Conservation (phyloP, 208 protist species). For the Acanthamoeba triangularis region DNA sequence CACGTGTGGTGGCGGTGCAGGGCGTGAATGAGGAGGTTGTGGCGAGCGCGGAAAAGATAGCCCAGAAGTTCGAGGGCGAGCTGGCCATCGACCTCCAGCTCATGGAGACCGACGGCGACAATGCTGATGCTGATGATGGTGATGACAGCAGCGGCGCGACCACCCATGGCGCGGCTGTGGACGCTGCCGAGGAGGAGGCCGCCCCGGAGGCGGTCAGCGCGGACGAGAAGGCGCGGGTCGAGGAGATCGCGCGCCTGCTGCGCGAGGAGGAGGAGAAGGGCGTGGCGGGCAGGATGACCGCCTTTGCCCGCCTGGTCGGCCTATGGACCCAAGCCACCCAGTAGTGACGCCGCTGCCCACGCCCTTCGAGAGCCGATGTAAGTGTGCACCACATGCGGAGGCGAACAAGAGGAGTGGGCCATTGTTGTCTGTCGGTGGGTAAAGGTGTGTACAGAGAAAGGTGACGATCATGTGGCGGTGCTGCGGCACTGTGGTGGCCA, state of each 20-base stretch:
- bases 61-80: constrained; percentile 35
- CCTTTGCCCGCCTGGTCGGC: constrained; percentile 8
- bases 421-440: too few species aligned
- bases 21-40: constrained; percentile 31
- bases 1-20: neutral
- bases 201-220: neutral
- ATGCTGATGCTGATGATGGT: neutral
- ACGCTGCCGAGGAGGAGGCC: neutral
- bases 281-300: constrained; percentile 20
- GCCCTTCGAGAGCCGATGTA: too few species aligned
- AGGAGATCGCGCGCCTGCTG: neutral
- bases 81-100: neutral
- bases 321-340: neutral
- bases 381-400: too few species aligned
- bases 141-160: neutral
- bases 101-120: neutral
- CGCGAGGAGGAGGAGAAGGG: constrained; percentile 10
- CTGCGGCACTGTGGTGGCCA: too few species aligned
- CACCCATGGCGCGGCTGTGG: too few species aligned
- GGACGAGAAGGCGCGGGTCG: neutral
- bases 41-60: neutral
- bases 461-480: too few species aligned
- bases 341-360: neutral
- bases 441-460: neutral
- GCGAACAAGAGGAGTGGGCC: too few species aligned